Evolutionary conservation across 2,329 filamentous ascomycete species (phyloP).

Genomic region (Chaetothyriales sp.): DNA sequence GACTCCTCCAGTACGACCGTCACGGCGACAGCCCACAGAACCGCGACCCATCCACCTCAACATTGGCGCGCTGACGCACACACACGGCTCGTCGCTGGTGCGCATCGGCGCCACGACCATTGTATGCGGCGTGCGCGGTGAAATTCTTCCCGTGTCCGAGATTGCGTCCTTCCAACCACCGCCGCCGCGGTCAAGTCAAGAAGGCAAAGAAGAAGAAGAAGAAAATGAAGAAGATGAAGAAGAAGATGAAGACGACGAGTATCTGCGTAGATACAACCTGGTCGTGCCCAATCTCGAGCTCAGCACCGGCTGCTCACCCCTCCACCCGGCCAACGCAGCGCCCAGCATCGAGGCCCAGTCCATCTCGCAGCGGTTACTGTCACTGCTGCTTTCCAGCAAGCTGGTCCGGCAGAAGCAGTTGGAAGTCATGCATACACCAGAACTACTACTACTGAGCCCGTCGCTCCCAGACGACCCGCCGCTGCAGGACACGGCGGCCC

Average conservation of each 20-base stretch:
- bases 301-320: slow-evolving; percentile 77
- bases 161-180: slow-evolving; percentile 46
- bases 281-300: slow-evolving; percentile 90
- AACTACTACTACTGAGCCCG: no score
- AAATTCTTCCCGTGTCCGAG: slow-evolving; percentile 61
- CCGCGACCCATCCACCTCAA: slow-evolving; percentile 63
- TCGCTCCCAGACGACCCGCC: no score
- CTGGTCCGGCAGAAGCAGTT: slow-evolving; percentile 54
- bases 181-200: slow-evolving; percentile 23
- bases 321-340: slow-evolving; percentile 56
- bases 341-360: slow-evolving; percentile 70
- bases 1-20: slow-evolving; percentile 54
- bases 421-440: slow-evolving; percentile 51
- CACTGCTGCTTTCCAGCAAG: slow-evolving; percentile 55
- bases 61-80: slow-evolving; percentile 69
- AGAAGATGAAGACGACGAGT: slow-evolving; percentile 33
- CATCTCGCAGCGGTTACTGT: slow-evolving; percentile 64
- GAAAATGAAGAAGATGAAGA: slow-evolving; percentile 9
- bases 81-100: slow-evolving; percentile 78
- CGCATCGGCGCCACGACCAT: slow-evolving; percentile 67
- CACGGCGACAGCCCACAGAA: slow-evolving; percentile 57
- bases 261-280: slow-evolving; percentile 43
- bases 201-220: slow-evolving; percentile 1
- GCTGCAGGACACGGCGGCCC: slow-evolving; percentile 17
- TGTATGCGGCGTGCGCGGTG: slow-evolving; percentile 82